Base-by-base conservation (phyloP, 169 alveolate genomes). In the Theileria luwenshuni region DNA sequence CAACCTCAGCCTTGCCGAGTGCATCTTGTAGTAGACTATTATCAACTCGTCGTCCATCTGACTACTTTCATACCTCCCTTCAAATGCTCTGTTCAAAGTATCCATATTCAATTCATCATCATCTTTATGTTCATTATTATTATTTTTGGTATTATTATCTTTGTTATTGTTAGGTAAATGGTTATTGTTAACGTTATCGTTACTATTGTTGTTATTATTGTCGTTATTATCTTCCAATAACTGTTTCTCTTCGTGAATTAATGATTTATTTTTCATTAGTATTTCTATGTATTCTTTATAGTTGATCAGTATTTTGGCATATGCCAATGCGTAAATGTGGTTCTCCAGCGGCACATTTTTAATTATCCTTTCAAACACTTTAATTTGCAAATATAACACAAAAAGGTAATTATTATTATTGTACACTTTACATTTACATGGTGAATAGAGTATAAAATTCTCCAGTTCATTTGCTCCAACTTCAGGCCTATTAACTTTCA, bases 1-100 rank as follows among this genome's bases (percentile, higher is more conserved):
- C n/a, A 68, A 17, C 49, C 76, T 38, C 27, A 68, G 75, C 38
- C 76, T 38, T 21, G 65, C 41, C 35, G 45, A 41, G 30, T 68
- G 65, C 30, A 68, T 12, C 19, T 68, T 68, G 35, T 68, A 68
- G 56, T 49, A 68, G 41, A 41, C 27, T 15, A 68, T 41, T 13
- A 68, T 35, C 19, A 68, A 33, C 19, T 68, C 76, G 30, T 68
- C 56, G 28, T 49, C 61, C 69, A 68, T 51, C 30, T 38, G 15
- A 0, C 17, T 35, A 13, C 38, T n/a, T 10, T 41, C 52, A 23
- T 43, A 62, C 35, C 45, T 35, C n/a, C 41, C 41, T 56, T 2
- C 38, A 23, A 62, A 62, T 23, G 25, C 45, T 5, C 25, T 23
- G 35, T 62, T 62, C 58, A 62, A 12, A 17, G 1, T 5, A 23